Percentiles rank a stretch among this genome's conserved stretches.
phyloP scores from a whole-genome alignment of 768 basidiomycete species.

The Leccinum rimulosum region DNA sequence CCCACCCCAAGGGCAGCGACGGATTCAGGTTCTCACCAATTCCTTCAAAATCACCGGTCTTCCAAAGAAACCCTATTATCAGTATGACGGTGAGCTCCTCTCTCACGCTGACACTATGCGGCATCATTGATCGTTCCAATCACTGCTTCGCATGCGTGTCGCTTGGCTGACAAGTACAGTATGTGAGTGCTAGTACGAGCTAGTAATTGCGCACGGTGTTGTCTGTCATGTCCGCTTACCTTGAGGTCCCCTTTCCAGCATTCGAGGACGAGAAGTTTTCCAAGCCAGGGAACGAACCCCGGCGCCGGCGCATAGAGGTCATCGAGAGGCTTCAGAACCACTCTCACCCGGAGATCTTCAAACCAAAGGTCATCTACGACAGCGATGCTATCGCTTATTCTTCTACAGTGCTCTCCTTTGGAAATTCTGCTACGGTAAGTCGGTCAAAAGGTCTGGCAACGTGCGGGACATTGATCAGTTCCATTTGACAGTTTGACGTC shows the following conservation, averaged over 20 bases:
- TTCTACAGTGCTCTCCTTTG: constrained; percentile 30
- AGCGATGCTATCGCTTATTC: constrained; percentile 43
- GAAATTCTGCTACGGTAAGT: constrained; percentile 32
- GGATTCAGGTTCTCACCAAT: constrained; percentile 32
- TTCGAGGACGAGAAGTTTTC: constrained; percentile 15
- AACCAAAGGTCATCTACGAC: constrained; percentile 46
- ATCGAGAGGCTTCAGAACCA: constrained; percentile 38
- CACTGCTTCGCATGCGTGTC: constrained; percentile 3
- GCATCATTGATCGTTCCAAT: constrained; percentile 5
- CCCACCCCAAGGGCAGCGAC: constrained; percentile 12
- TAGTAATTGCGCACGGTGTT: not conserved
- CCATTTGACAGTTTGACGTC: constrained; percentile 34
- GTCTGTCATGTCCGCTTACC: not conserved
- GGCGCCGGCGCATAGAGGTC: constrained; percentile 29
- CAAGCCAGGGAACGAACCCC: not conserved
- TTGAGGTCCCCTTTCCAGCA: constrained; percentile 6
- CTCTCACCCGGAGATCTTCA: constrained; percentile 35
- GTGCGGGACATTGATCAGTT: not conserved
- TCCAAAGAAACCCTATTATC: constrained; percentile 26
- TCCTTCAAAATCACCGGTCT: constrained; percentile 31
- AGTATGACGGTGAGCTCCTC: constrained; percentile 32
- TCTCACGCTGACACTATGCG: constrained; percentile 3
- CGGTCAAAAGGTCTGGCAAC: not conserved
- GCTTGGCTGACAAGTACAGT: constrained; percentile 16
- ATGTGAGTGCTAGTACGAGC: constrained; percentile 19